Conservation (phyloP, 78 protist genomes). For the Bodo saltans region DNA sequence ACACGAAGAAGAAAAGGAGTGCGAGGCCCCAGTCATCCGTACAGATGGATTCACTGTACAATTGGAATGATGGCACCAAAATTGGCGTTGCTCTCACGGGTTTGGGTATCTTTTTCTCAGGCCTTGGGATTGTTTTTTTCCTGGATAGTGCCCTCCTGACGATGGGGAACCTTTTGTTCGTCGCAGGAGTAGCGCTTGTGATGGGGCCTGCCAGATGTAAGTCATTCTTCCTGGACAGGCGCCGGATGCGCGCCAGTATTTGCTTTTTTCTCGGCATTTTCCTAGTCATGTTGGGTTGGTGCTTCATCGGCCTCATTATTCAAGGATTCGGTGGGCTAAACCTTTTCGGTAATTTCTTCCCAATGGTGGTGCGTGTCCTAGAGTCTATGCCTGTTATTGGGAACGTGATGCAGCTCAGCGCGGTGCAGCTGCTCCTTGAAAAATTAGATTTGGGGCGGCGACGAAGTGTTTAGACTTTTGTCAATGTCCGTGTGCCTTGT, state of each 20-base stretch:
- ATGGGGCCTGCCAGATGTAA: neutral
- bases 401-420: neutral
- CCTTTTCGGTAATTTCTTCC: constrained; percentile 34
- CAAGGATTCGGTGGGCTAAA: constrained; percentile 22
- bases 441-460: neutral
- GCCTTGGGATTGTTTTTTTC: constrained; percentile 24
- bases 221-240: constrained; percentile 20
- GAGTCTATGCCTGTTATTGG: neutral
- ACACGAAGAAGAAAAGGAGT: neutral
- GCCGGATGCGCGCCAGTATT: neutral
- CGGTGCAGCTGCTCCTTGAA: neutral
- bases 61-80: neutral
- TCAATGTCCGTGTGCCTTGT: too few relatives aligned
- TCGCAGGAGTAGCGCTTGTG: neutral
- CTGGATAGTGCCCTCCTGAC: constrained; percentile 19
- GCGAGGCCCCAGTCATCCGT: neutral
- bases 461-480: too few relatives aligned
- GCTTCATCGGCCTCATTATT: constrained; percentile 27
- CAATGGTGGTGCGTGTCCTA: neutral
- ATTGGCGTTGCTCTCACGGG: constrained; percentile 26
- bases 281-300: constrained; percentile 22
- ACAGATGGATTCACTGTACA: neutral
- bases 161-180: constrained; percentile 34
- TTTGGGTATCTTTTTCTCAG: constrained; percentile 18
- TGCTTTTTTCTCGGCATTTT: constrained; percentile 15